Evolutionary conservation across 2,329 filamentous ascomycete species (phyloP).

Genomic region (Bimuria novae-zelandiae): DNA sequence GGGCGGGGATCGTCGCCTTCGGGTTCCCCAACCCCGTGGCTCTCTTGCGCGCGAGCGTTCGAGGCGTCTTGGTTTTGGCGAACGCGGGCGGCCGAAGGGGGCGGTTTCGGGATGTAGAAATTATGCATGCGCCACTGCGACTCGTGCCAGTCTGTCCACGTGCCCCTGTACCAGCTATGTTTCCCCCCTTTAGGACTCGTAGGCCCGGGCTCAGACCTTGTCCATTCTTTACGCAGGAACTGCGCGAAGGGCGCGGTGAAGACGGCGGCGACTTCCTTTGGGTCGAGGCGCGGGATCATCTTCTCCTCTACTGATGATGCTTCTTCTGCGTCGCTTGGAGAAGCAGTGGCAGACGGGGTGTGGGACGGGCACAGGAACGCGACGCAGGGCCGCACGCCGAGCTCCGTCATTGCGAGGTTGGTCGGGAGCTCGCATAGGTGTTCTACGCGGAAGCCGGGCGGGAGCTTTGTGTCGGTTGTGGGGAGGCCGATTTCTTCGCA

Average conservation of each 20-base stretch:
- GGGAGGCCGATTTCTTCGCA: constrained; percentile 93
- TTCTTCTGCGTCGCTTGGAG: constrained; percentile 8
- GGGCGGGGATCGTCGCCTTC: constrained; percentile 26
- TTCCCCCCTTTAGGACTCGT: constrained; percentile 40
- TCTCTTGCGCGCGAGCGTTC: not conserved
- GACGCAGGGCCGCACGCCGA: constrained; percentile 56
- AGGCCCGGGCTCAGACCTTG: constrained; percentile 53
- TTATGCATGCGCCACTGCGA: constrained; percentile 85
- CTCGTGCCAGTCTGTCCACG: constrained; percentile 80
- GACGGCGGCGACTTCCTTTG: constrained; percentile 89
- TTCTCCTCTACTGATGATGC: constrained; percentile 58
- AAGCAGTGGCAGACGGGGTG: constrained; percentile 31
- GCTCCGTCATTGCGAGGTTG: constrained; percentile 56
- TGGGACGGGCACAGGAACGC: constrained; percentile 60
- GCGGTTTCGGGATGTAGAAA: constrained; percentile 74
- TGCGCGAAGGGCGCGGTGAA: constrained; percentile 89
- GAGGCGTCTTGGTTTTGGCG: not conserved
- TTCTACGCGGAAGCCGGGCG: constrained; percentile 80
- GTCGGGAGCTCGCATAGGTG: constrained; percentile 81
- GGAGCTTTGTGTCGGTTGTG: constrained; percentile 68
- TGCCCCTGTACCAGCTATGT: constrained; percentile 81
- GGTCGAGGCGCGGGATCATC: constrained; percentile 80
- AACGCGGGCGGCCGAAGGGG: constrained; percentile 12
- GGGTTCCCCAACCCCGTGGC: constrained; percentile 9
- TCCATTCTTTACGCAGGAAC: constrained; percentile 67